These are phyloP conservation scores for Capsicum pubescens DNA, from an alignment of 257 asterid species.

Conservation along the genomic window DNA sequence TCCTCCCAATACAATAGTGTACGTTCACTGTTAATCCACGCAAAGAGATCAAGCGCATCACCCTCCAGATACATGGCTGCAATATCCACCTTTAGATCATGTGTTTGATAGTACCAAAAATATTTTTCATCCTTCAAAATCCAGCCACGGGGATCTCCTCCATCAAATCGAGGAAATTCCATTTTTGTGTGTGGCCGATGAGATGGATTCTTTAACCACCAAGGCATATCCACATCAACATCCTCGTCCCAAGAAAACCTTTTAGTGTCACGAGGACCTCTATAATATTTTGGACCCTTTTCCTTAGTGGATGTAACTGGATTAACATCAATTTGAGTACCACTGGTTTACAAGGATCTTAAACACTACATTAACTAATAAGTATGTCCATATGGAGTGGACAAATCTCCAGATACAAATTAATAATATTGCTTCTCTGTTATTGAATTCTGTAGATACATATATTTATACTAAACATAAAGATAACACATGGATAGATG, in stretches of 20 bases:
- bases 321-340: background rate
- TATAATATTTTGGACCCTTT: background rate
- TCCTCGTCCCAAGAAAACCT: too few species aligned
- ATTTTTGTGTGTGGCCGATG: background rate
- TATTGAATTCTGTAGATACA: background rate
- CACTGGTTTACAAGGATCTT: background rate
- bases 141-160: background rate
- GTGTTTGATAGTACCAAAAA: background rate
- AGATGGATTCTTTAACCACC: background rate
- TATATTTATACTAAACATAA: background rate
- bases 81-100: background rate
- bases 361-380: background rate
- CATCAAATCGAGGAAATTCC: background rate
- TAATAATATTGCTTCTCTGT: background rate
- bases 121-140: background rate
- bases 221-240: background rate
- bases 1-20: constrained; percentile 10
- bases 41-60: constrained; percentile 10
- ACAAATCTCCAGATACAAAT: background rate
- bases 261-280: background rate
- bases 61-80: constrained; percentile 27
- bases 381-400: background rate
- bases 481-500: background rate
- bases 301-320: background rate
- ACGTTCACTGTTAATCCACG: background rate